Evolutionary conservation across 2,329 filamentous ascomycete species (phyloP).

Genomic region (Harringtonia lauricola): DNA sequence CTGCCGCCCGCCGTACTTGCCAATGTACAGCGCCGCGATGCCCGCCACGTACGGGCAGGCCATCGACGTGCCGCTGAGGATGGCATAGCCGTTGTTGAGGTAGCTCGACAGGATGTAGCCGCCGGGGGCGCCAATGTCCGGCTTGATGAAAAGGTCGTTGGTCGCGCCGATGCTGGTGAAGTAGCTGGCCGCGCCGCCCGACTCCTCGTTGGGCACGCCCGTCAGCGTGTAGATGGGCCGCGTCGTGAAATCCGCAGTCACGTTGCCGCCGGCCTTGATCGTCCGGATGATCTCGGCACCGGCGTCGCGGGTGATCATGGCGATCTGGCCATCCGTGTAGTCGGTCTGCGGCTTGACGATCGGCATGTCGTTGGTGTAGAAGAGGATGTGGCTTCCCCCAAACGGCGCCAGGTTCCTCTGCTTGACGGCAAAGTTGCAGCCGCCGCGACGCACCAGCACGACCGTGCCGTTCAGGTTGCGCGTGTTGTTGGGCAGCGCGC

Average conservation of each 20-base stretch:
- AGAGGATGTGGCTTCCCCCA: constrained; percentile 19
- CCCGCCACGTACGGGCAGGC: constrained; percentile 34
- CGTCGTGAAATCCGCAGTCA: constrained; percentile 17
- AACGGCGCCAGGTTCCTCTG: constrained; percentile 19
- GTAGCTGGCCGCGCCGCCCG: constrained; percentile 25
- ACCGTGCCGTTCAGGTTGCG: constrained; percentile 27
- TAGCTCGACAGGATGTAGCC: constrained; percentile 34
- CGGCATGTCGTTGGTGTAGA: constrained; percentile 19
- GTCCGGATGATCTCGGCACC: constrained; percentile 21
- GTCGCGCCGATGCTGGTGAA: constrained; percentile 32
- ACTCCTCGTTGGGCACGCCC: constrained; percentile 6
- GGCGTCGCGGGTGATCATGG: constrained; percentile 6
- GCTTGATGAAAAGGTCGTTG: constrained; percentile 31
- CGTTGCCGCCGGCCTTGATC: constrained; percentile 17
- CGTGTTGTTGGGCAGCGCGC: constrained; percentile 20
- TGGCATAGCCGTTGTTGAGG: constrained; percentile 21
- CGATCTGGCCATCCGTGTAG: not conserved
- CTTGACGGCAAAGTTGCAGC: constrained; percentile 13
- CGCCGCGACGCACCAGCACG: constrained; percentile 28
- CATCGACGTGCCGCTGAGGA: constrained; percentile 38
- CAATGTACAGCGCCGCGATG: constrained; percentile 26
- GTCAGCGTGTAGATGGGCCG: not conserved
- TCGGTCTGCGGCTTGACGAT: not conserved
- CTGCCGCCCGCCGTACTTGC: constrained; percentile 21
- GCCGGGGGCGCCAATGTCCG: constrained; percentile 30